Conservation (phyloP, 1,139 yeast species). For the Lodderomyces parapsilosis region DNA sequence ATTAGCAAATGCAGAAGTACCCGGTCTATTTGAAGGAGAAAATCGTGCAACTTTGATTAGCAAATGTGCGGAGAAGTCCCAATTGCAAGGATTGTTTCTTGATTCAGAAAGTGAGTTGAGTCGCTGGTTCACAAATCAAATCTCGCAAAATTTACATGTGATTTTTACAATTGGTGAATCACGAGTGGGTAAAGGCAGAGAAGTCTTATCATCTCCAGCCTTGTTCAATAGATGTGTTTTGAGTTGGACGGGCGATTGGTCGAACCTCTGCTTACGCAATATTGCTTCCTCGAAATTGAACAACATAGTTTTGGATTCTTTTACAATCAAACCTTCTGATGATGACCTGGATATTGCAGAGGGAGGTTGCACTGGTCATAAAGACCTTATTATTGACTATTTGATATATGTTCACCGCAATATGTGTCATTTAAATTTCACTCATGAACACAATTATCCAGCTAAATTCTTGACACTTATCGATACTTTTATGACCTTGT, state of each 20-base stretch:
- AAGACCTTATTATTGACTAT: background rate
- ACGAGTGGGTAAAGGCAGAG: slow-evolving; percentile 31
- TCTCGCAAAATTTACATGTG: slow-evolving; percentile 76
- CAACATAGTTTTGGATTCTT: slow-evolving; percentile 52
- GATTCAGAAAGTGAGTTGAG: slow-evolving; percentile 75
- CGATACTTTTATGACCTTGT: slow-evolving; percentile 45
- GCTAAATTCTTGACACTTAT: slow-evolving; percentile 57
- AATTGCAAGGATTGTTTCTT: slow-evolving; percentile 58
- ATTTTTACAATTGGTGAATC: slow-evolving; percentile 74
- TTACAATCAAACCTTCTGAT: slow-evolving; percentile 25
- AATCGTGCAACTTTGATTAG: slow-evolving; percentile 56
- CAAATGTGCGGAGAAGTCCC: slow-evolving; percentile 59
- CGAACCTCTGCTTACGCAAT: slow-evolving; percentile 45
- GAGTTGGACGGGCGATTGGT: slow-evolving; percentile 91
- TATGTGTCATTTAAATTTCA: slow-evolving; percentile 17
- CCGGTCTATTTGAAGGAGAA: slow-evolving; percentile 84
- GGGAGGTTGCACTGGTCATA: background rate
- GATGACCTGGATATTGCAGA: slow-evolving; percentile 24
- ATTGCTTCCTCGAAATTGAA: slow-evolving; percentile 47
- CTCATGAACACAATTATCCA: slow-evolving; percentile 14
- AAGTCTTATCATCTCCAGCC: slow-evolving; percentile 80
- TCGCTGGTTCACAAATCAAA: slow-evolving; percentile 69
- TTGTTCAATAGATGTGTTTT: slow-evolving; percentile 87
- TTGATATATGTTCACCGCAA: background rate
- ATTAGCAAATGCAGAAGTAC: slow-evolving; percentile 88